Percentiles rank a stretch among this genome's conserved stretches.
Conservation (phyloP, 257 asterid genomes). For the Paraleonurus japonicus region DNA sequence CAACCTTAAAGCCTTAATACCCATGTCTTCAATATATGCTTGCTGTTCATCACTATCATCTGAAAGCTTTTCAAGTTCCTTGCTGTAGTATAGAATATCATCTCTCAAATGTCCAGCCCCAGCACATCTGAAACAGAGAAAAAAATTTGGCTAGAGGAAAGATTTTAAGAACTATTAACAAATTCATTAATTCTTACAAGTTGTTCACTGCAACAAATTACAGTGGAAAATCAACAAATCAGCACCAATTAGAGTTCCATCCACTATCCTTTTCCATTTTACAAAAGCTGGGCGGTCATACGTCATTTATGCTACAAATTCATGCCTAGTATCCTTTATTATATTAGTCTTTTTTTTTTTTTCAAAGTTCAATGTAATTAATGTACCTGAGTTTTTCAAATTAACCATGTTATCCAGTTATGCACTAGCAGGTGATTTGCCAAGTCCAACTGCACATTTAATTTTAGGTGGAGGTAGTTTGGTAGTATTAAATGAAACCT, state of each 20-base stretch:
- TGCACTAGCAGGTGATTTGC: neutral
- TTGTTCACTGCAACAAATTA: conserved; percentile 3
- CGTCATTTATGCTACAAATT: conserved; percentile 5
- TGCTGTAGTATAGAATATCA: conserved; percentile 65
- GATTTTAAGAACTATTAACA: conserved; percentile 6
- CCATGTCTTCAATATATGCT: conserved; percentile 84
- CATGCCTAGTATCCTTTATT: neutral
- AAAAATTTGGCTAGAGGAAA: conserved; percentile 3
- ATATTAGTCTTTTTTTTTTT: neutral
- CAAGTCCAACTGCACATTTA: neutral
- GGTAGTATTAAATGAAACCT: neutral
- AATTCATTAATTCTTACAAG: neutral
- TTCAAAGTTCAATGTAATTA: neutral
- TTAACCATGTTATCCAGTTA: neutral
- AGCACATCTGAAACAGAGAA: conserved; percentile 63
- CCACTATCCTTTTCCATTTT: neutral
- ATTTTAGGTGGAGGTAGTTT: neutral
- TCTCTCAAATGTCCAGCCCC: conserved; percentile 97
- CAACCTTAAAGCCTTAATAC: conserved; percentile 86
- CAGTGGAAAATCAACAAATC: neutral
- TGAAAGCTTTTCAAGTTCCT: conserved; percentile 67
- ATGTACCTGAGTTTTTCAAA: neutral
- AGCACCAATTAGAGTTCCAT: neutral
- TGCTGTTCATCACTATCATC: conserved; percentile 63
- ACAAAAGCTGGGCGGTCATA: neutral